Percentiles rank a stretch among this genome's conserved stretches.
phyloP scores from a whole-genome alignment of 1,284 basidiomycete species.

The Fomitopsis schrenkii region DNA sequence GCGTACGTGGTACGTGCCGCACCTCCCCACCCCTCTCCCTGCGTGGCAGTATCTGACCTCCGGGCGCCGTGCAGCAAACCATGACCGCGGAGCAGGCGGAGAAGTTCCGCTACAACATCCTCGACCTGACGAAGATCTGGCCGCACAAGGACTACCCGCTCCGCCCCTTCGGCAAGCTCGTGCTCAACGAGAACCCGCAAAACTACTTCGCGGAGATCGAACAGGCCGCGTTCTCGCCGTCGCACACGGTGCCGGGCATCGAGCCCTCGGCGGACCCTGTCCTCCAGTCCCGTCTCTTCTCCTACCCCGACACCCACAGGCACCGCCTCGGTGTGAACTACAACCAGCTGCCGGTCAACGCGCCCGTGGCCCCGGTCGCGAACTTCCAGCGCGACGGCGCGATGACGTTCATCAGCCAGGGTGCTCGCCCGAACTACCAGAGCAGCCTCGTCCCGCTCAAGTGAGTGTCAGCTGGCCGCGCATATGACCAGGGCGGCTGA shows the following conservation, averaged over 20 bases:
- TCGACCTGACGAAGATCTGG: conserved; percentile 93
- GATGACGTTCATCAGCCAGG: conserved; percentile 76
- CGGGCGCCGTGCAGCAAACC: conserved; percentile 55
- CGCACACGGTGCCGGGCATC: conserved; percentile 82
- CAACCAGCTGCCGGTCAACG: conserved; percentile 86
- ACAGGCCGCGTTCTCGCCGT: conserved; percentile 84
- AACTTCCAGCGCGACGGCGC: conserved; percentile 86
- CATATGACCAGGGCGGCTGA: neutral
- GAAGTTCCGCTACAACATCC: conserved; percentile 81
- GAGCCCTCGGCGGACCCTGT: conserved; percentile 90
- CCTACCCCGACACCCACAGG: conserved; percentile 90
- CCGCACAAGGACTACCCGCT: conserved; percentile 84
- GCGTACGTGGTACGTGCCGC: conserved; percentile 48
- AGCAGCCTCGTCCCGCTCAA: conserved; percentile 64
- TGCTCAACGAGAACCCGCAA: conserved; percentile 81
- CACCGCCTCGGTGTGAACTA: conserved; percentile 88
- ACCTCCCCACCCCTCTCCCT: neutral
- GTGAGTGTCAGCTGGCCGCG: conserved; percentile 29
- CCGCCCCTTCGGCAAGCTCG: conserved; percentile 80
- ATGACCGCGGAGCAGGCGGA: conserved; percentile 92
- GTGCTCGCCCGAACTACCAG: conserved; percentile 82
- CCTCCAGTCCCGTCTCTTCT: conserved; percentile 90
- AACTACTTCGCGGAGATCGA: conserved; percentile 89
- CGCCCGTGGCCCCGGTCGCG: conserved; percentile 64
- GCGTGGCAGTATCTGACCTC: neutral